Evolutionary conservation across 805 yeast genomes (phyloP).

Genomic region (Debaryomyces prosopidis): DNA sequence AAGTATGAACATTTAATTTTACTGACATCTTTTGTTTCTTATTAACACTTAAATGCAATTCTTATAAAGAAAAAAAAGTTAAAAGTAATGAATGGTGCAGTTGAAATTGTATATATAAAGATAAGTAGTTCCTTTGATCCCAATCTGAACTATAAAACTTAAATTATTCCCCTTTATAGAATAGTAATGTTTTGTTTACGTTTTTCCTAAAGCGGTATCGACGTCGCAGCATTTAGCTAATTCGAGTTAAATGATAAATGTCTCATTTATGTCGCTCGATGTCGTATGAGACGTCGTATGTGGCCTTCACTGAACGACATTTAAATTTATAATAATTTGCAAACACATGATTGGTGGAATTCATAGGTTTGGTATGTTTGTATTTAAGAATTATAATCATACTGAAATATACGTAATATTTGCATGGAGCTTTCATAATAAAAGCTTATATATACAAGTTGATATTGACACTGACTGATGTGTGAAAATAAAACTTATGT

Average conservation of each 20-base stretch:
- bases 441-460: too few species aligned
- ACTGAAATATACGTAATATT: too few species aligned
- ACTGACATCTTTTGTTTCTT: conserved; percentile 1
- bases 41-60: neutral
- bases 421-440: too few species aligned
- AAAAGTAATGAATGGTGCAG: neutral
- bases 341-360: too few species aligned
- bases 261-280: too few species aligned
- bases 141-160: neutral
- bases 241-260: too few species aligned
- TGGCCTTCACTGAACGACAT: neutral
- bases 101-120: conserved; percentile 1
- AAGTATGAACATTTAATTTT: conserved; percentile 11
- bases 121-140: neutral
- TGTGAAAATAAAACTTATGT: too few species aligned
- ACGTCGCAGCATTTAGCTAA: neutral
- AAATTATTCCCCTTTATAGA: conserved; percentile 4
- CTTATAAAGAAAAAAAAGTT: neutral
- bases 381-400: too few species aligned
- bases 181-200: conserved; percentile 15
- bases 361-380: too few species aligned
- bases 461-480: too few species aligned
- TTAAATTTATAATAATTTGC: neutral
- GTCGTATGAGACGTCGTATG: neutral
- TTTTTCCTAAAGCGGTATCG: neutral